Conservation (phyloP, 179 eudicot species). For the Drosera spatulata region DNA sequence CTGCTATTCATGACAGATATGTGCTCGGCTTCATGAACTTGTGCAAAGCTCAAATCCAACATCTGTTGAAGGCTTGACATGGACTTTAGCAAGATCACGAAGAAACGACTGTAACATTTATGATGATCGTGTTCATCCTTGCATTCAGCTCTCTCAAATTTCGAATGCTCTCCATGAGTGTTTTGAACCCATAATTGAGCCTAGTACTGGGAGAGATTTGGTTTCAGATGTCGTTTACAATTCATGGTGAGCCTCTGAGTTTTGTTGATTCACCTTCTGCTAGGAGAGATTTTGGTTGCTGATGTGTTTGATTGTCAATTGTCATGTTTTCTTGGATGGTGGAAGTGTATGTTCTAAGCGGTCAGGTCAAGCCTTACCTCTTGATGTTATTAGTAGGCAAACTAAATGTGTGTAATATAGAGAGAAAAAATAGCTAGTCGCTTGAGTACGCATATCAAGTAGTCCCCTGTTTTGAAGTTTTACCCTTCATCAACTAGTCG, state of each 20-base stretch:
- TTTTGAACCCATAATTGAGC: constrained; percentile 35
- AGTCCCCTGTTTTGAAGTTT: too few species aligned
- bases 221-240: constrained; percentile 42
- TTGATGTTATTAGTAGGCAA: too few species aligned
- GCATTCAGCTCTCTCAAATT: constrained; percentile 30
- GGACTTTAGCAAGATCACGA: constrained; percentile 42
- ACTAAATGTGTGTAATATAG: too few species aligned
- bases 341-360: too few species aligned
- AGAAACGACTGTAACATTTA: constrained; percentile 38
- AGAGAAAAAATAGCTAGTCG: too few species aligned
- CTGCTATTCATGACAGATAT: constrained; percentile 19
- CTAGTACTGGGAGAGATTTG: constrained; percentile 33
- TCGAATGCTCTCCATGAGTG: constrained; percentile 36
- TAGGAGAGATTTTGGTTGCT: too few species aligned
- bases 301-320: too few species aligned
- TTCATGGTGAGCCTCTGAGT: constrained; percentile 29
- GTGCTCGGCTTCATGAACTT: constrained; percentile 38
- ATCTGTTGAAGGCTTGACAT: constrained; percentile 25
- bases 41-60: constrained; percentile 27
- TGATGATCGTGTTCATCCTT: constrained; percentile 31
- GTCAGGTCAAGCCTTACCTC: too few species aligned
- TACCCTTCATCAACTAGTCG: too few species aligned
- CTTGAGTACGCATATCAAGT: too few species aligned
- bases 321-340: too few species aligned
- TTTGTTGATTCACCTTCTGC: not conserved